A percentile compares a stretch with the other conserved stretches of the same genome.
Conservation (phyloP, 352 stramenopile species). For the Phytophthora multivora region DNA sequence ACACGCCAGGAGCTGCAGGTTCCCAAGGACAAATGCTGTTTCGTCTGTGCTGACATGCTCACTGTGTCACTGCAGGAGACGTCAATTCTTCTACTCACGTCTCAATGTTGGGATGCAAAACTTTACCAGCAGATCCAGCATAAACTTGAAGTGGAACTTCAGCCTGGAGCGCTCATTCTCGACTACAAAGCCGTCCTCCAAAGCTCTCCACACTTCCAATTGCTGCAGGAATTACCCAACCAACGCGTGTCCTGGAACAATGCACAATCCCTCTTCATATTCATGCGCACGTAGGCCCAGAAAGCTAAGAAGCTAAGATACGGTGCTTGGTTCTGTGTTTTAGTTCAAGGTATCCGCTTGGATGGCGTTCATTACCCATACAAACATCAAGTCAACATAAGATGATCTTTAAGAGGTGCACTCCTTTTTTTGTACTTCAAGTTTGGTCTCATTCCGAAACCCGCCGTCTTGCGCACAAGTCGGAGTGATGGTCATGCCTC, state of each 20-base stretch:
- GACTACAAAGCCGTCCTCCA: slow-evolving; percentile 57
- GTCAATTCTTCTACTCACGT: slow-evolving; percentile 55
- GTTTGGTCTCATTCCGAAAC: slow-evolving; percentile 17
- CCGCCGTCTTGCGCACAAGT: slow-evolving; percentile 2
- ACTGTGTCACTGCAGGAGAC: slow-evolving; percentile 25
- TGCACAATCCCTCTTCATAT: slow-evolving; percentile 46
- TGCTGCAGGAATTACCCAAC: slow-evolving; percentile 25
- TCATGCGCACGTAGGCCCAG: slow-evolving; percentile 12
- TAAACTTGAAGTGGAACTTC: slow-evolving; percentile 55
- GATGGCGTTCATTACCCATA: slow-evolving; percentile 12
- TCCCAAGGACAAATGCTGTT: slow-evolving; percentile 21
- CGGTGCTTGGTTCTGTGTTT: no score
- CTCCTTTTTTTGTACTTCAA: slow-evolving; percentile 19
- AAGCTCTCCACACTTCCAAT: slow-evolving; percentile 27
- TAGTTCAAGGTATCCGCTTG: not conserved
- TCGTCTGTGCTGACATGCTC: slow-evolving; percentile 55
- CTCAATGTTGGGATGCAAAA: slow-evolving; percentile 59
- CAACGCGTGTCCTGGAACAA: slow-evolving; percentile 52
- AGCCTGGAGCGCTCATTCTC: slow-evolving; percentile 37
- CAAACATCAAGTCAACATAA: slow-evolving; percentile 18
- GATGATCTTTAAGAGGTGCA: slow-evolving; percentile 20
- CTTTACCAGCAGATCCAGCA: slow-evolving; percentile 37
- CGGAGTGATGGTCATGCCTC: slow-evolving; percentile 25
- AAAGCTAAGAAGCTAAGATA: no score
- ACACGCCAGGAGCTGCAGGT: slow-evolving; percentile 15